phyloP scores from a whole-genome alignment of 495 filamentous ascomycete genomes.

The Oleoguttula mirabilis region DNA sequence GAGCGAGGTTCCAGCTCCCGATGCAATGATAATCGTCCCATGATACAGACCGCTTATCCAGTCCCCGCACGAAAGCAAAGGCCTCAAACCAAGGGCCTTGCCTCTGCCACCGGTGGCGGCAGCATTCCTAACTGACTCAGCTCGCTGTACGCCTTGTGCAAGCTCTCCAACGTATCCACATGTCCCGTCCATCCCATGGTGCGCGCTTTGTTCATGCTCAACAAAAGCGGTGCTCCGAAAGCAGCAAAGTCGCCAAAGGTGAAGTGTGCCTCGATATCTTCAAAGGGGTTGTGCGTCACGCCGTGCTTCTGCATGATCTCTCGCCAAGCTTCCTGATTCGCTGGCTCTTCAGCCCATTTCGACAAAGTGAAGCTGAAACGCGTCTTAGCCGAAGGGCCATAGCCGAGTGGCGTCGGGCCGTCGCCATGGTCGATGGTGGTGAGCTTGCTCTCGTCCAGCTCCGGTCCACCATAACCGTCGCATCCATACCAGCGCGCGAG shows the following conservation, averaged over 20 bases:
- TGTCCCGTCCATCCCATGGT: constrained; percentile 32
- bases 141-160: constrained; percentile 13
- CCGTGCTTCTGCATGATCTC: constrained; percentile 21
- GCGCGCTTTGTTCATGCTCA: constrained; percentile 30
- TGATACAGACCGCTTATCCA: too few relatives aligned
- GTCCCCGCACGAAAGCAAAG: too few relatives aligned
- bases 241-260: constrained; percentile 23
- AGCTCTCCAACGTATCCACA: constrained; percentile 31
- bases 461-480: constrained; percentile 17
- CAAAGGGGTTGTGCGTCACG: constrained; percentile 24
- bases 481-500: constrained; percentile 35
- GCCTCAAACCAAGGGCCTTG: constrained; percentile 10
- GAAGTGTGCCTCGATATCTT: constrained; percentile 23
- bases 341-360: constrained; percentile 33
- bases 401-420: constrained; percentile 11
- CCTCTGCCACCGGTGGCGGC: constrained; percentile 12
- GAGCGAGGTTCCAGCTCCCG: too few relatives aligned
- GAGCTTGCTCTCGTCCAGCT: constrained; percentile 14
- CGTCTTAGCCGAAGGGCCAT: constrained; percentile 13
- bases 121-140: constrained; percentile 11
- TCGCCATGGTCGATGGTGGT: constrained; percentile 6
- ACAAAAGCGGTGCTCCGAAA: constrained; percentile 1
- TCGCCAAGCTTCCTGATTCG: constrained; percentile 36
- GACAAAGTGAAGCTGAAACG: constrained; percentile 31
- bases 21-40: too few relatives aligned